Conservation (phyloP, 805 yeast genomes). For the Candida sakaeoensis region DNA sequence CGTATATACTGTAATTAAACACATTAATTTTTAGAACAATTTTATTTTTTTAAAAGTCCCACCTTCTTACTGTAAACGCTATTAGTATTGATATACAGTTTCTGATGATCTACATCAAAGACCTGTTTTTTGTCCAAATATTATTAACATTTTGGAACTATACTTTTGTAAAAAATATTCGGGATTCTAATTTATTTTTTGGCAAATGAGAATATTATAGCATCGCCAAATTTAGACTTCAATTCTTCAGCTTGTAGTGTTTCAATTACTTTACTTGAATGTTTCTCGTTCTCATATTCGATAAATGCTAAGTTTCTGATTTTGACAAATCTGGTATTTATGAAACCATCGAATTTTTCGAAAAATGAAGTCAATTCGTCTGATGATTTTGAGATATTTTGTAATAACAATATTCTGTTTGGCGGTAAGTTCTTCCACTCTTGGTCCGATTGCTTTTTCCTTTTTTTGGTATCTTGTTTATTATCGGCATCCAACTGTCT, state of each 20-base stretch:
- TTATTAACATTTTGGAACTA: too few species aligned
- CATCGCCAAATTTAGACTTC: conserved; percentile 17
- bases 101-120: too few species aligned
- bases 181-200: conserved; percentile 23
- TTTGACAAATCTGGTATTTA: conserved; percentile 62
- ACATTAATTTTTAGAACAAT: too few species aligned
- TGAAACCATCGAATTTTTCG: conserved; percentile 52
- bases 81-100: too few species aligned
- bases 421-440: conserved; percentile 51
- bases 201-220: conserved; percentile 29
- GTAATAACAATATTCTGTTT: conserved; percentile 63
- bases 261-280: conserved; percentile 40
- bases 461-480: conserved; percentile 11
- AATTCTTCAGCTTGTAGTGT: conserved; percentile 6
- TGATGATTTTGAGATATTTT: conserved; percentile 48
- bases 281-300: conserved; percentile 59
- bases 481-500: conserved; percentile 1
- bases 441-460: conserved; percentile 14
- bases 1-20: too few species aligned
- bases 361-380: conserved; percentile 37
- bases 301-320: conserved; percentile 74
- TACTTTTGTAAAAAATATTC: too few species aligned
- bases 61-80: too few species aligned
- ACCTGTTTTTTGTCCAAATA: too few species aligned
- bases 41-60: too few species aligned